These are phyloP conservation scores for Suillus decipiens DNA, from an alignment of 768 basidiomycete species.

Conservation along the genomic window DNA sequence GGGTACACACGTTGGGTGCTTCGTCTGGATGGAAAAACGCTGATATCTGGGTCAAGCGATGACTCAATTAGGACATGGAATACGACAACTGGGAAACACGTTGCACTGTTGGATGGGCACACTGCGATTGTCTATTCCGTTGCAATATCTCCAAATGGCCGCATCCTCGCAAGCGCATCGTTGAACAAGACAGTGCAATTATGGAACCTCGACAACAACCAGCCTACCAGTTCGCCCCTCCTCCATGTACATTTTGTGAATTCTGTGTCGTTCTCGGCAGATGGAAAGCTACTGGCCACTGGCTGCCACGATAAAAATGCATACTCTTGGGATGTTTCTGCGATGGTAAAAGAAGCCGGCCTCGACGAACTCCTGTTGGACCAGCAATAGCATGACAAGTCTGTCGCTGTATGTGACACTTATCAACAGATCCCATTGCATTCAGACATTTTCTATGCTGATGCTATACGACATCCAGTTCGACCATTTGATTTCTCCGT, in stretches of 20 bases:
- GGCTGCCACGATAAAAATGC: too few species aligned
- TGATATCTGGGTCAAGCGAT: background rate
- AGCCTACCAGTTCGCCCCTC: background rate
- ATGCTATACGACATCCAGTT: background rate
- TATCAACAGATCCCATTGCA: too few species aligned
- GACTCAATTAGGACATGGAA: background rate
- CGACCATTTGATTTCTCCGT: too few species aligned
- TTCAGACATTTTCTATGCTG: too few species aligned
- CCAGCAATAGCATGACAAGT: too few species aligned
- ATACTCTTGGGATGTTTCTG: too few species aligned
- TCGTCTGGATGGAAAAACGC: background rate
- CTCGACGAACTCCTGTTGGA: too few species aligned
- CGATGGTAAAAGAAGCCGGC: too few species aligned
- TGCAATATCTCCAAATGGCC: background rate
- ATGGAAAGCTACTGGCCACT: too few species aligned
- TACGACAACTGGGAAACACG: background rate
- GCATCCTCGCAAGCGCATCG: background rate
- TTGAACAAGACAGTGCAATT: background rate
- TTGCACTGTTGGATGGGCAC: background rate
- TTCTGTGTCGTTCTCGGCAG: too few species aligned
- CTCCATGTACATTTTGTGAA: too few species aligned
- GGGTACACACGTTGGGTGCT: background rate
- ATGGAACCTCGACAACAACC: background rate
- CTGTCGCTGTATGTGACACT: too few species aligned
- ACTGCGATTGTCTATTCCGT: accelerated